Evolutionary conservation across 2,329 filamentous ascomycete species (phyloP).

Genomic region (Purpureocillium lavendulum): DNA sequence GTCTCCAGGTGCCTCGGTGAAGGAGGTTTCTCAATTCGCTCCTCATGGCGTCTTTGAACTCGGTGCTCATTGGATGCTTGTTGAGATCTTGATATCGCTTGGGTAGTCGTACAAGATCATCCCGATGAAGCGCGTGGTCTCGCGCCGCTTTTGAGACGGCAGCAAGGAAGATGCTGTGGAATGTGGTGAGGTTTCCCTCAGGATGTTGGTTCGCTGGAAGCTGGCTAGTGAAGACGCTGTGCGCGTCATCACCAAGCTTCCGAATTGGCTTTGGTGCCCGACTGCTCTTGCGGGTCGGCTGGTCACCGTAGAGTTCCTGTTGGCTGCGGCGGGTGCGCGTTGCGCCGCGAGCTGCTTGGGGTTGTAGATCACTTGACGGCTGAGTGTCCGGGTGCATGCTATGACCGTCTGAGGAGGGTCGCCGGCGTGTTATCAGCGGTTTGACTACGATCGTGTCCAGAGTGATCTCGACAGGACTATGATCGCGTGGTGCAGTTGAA

Average conservation of each 20-base stretch:
- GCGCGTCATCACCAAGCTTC: not conserved
- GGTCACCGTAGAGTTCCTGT: not conserved
- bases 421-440: too few species aligned
- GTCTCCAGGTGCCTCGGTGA: not conserved
- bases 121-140: not conserved
- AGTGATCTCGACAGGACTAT: too few species aligned
- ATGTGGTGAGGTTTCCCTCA: not conserved
- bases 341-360: not conserved
- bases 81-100: slow-evolving; percentile 1
- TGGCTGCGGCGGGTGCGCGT: not conserved
- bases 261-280: not conserved
- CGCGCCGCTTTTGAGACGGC: not conserved
- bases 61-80: not conserved
- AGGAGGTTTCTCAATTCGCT: not conserved
- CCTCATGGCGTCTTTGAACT: not conserved
- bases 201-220: not conserved
- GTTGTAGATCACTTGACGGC: not conserved
- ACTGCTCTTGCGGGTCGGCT: not conserved
- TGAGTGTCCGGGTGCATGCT: too few species aligned
- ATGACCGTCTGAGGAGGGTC: too few species aligned
- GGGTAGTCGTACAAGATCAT: not conserved
- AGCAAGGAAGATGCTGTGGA: not conserved
- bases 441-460: too few species aligned
- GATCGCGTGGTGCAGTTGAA: too few species aligned
- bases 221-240: not conserved